Percentiles rank a stretch among this genome's conserved stretches.
phyloP scores from a whole-genome alignment of 768 basidiomycete species.

The Xerocomus spinulosus region DNA sequence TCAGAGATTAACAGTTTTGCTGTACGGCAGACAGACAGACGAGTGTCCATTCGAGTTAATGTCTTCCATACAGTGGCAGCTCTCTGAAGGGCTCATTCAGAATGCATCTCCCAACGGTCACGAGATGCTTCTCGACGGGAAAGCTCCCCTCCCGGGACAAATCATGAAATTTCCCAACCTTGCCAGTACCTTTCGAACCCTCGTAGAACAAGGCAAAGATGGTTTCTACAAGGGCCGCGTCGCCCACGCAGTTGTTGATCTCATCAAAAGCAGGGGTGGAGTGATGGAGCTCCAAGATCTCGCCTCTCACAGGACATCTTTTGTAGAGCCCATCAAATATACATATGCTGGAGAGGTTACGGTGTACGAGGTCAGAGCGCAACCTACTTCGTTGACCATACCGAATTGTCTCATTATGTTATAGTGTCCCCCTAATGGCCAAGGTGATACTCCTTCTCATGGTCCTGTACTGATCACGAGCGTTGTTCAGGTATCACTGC shows the following conservation, averaged over 20 bases:
- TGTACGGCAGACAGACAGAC: conserved; percentile 34
- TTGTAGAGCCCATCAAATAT: conserved; percentile 89
- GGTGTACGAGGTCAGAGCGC: conserved; percentile 73
- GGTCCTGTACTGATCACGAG: background rate
- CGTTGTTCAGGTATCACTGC: conserved; percentile 70
- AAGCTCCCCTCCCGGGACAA: conserved; percentile 82
- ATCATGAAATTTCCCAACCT: conserved; percentile 78
- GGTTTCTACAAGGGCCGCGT: conserved; percentile 93
- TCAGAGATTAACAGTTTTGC: conserved; percentile 71
- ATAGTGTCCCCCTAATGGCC: conserved; percentile 94
- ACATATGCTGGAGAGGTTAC: conserved; percentile 84
- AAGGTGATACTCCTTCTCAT: conserved; percentile 48
- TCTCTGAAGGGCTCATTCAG: conserved; percentile 62
- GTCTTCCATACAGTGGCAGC: conserved; percentile 38
- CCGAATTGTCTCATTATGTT: background rate
- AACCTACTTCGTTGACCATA: background rate
- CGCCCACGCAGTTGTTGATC: conserved; percentile 83
- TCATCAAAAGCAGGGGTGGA: conserved; percentile 83
- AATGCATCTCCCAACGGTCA: conserved; percentile 79
- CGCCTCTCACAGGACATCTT: conserved; percentile 69
- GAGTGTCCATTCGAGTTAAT: background rate
- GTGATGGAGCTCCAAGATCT: conserved; percentile 94
- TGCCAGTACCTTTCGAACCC: conserved; percentile 74
- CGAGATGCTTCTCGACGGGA: conserved; percentile 84
- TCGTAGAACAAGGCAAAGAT: conserved; percentile 78